Evolutionary conservation across 2,329 filamentous ascomycete genomes (phyloP).

Genomic region (Colletotrichum salicis): DNA sequence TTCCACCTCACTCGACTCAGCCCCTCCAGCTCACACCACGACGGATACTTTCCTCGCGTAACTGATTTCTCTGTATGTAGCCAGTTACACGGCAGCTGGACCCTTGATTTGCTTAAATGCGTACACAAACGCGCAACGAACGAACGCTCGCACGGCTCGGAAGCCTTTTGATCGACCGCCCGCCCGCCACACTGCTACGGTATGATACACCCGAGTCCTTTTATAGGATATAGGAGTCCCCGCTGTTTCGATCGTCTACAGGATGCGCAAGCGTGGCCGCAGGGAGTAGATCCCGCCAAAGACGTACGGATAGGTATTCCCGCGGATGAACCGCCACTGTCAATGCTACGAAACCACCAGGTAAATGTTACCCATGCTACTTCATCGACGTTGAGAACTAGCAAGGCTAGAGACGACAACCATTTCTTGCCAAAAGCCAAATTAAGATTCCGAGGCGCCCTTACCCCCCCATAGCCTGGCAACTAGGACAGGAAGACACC

Average conservation of each 20-base stretch:
- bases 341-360: neutral
- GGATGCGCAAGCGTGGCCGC: neutral
- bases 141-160: neutral
- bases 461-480: too few species aligned
- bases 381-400: neutral
- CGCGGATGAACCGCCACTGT: neutral
- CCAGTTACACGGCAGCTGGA: neutral
- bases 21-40: neutral
- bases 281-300: too few species aligned
- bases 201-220: neutral
- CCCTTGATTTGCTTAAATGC: neutral
- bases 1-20: slow-evolving; percentile 3
- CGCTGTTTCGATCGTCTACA: neutral
- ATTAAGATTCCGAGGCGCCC: neutral
- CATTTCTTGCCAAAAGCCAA: neutral
- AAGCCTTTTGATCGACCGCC: neutral
- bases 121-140: neutral
- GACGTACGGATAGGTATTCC: neutral
- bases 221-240: neutral
- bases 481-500: neutral
- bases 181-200: neutral
- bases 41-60: too few species aligned
- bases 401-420: neutral
- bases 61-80: neutral
- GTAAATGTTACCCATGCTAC: too few species aligned